phyloP scores from a whole-genome alignment of 176 grass and related monocot species.

The Calamus simplicifolius region DNA sequence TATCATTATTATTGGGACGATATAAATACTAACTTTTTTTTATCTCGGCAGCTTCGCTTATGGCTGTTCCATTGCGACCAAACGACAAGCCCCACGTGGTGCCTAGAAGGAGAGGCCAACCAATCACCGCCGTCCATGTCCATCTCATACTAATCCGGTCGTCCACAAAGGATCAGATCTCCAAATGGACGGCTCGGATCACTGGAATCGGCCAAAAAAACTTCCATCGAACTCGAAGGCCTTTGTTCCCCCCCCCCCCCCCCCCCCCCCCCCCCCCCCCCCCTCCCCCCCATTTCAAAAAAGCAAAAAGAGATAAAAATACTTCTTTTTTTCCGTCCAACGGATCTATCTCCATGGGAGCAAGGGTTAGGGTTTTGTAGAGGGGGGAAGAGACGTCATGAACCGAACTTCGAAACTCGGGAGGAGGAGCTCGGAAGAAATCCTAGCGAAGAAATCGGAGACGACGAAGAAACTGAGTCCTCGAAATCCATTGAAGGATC shows the following conservation, averaged over 20 bases:
- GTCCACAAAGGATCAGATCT: not conserved
- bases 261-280: too few species aligned
- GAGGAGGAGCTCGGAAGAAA: not conserved
- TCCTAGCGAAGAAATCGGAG: not conserved
- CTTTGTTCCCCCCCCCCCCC: too few species aligned
- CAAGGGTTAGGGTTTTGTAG: not conserved
- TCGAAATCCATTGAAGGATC: conserved; percentile 7
- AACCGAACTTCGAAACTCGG: conserved; percentile 2
- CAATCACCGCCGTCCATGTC: conserved; percentile 4
- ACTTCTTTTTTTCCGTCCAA: not conserved
- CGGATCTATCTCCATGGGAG: conserved; percentile 4
- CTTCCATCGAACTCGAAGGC: too few species aligned
- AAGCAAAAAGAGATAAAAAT: not conserved
- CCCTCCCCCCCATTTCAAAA: too few species aligned
- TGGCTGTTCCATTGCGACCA: not conserved
- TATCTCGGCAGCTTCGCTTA: too few species aligned
- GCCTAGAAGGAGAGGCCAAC: not conserved
- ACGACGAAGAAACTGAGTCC: conserved; percentile 3
- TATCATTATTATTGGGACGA: too few species aligned
- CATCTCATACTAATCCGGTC: not conserved
- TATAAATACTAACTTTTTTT: too few species aligned
- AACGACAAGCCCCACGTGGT: not conserved
- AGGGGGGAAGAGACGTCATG: conserved; percentile 11
- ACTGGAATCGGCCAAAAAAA: not conserved
- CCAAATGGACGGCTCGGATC: not conserved